phyloP scores from a whole-genome alignment of 2,329 filamentous ascomycete species.

The Trichoderma harzianum region DNA sequence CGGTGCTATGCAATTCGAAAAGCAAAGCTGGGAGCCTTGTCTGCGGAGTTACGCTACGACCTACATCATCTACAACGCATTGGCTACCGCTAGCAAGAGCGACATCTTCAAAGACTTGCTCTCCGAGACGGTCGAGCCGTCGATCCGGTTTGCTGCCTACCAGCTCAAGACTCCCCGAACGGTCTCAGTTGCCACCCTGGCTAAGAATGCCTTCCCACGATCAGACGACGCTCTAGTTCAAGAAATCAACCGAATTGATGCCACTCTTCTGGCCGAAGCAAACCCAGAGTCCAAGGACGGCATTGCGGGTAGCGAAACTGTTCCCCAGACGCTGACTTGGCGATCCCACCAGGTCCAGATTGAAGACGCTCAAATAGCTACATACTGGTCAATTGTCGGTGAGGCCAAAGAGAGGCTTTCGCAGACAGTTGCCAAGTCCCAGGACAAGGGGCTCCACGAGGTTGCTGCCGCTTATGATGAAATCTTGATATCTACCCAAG shows the following conservation, averaged over 20 bases:
- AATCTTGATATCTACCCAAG: slow-evolving; percentile 84
- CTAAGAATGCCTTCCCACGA: slow-evolving; percentile 71
- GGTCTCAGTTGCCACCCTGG: slow-evolving; percentile 73
- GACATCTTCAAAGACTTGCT: slow-evolving; percentile 86
- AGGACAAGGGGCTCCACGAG: slow-evolving; percentile 54
- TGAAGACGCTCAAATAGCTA: slow-evolving; percentile 87
- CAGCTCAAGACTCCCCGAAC: slow-evolving; percentile 85
- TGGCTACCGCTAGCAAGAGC: slow-evolving; percentile 57
- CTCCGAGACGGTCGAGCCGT: slow-evolving; percentile 83
- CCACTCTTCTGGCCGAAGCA: slow-evolving; percentile 59
- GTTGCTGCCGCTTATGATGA: slow-evolving; percentile 86
- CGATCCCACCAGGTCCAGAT: slow-evolving; percentile 80
- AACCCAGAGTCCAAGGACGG: slow-evolving; percentile 47
- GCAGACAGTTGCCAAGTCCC: slow-evolving; percentile 44
- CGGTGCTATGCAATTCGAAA: slow-evolving; percentile 81
- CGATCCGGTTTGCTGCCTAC: slow-evolving; percentile 91
- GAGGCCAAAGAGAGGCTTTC: slow-evolving; percentile 49
- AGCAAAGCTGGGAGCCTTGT: slow-evolving; percentile 78
- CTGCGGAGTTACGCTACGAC: slow-evolving; percentile 72
- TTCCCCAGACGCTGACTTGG: slow-evolving; percentile 79
- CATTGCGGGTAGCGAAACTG: slow-evolving; percentile 48
- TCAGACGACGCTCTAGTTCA: slow-evolving; percentile 60
- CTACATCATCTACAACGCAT: slow-evolving; percentile 76
- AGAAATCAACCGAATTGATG: slow-evolving; percentile 68
- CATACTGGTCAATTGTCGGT: slow-evolving; percentile 71